phyloP scores from a whole-genome alignment of 768 basidiomycete genomes.

The Tricholoma saponaceum region DNA sequence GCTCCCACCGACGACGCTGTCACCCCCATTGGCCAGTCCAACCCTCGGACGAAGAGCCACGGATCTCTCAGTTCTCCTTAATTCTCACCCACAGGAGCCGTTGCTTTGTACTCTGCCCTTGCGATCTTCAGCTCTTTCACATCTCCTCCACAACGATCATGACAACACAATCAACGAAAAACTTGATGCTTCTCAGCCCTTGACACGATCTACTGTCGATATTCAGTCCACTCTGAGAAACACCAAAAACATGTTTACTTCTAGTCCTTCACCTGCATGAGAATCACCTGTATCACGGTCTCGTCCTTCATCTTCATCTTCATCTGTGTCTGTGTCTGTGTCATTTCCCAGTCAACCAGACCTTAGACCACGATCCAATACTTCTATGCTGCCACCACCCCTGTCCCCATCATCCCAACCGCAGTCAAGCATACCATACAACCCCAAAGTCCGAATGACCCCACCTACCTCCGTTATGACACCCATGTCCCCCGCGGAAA shows the following conservation, averaged over 20 bases:
- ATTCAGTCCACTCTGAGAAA: slow-evolving; percentile 12
- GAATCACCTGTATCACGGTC: slow-evolving; percentile 26
- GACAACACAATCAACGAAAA: slow-evolving; percentile 25
- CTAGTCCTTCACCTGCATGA: slow-evolving; percentile 20
- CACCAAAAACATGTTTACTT: slow-evolving; percentile 18
- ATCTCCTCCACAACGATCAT: slow-evolving; percentile 32
- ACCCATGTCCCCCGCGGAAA: slow-evolving; percentile 61
- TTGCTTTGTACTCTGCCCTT: slow-evolving; percentile 23
- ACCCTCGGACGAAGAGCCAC: slow-evolving; percentile 61
- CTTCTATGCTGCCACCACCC: slow-evolving; percentile 28
- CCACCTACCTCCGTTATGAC: slow-evolving; percentile 57
- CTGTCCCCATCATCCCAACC: slow-evolving; percentile 23
- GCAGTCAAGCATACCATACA: slow-evolving; percentile 51
- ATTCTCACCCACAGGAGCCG: slow-evolving; percentile 43
- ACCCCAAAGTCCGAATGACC: slow-evolving; percentile 57
- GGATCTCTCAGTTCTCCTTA: slow-evolving; percentile 73
- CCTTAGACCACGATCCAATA: slow-evolving; percentile 20
- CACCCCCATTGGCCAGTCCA: slow-evolving; percentile 42
- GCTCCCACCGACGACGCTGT: slow-evolving; percentile 20
- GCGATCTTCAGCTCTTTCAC: slow-evolving; percentile 42
- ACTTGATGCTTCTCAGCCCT: slow-evolving; percentile 26
- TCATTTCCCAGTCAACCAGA: slow-evolving; percentile 11
- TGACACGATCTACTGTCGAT: slow-evolving; percentile 21
- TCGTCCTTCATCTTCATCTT: slow-evolving; percentile 32
- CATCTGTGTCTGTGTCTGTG: slow-evolving; percentile 23